phyloP scores from a whole-genome alignment of 1,284 basidiomycete genomes.

The Heterobasidion occidentale region DNA sequence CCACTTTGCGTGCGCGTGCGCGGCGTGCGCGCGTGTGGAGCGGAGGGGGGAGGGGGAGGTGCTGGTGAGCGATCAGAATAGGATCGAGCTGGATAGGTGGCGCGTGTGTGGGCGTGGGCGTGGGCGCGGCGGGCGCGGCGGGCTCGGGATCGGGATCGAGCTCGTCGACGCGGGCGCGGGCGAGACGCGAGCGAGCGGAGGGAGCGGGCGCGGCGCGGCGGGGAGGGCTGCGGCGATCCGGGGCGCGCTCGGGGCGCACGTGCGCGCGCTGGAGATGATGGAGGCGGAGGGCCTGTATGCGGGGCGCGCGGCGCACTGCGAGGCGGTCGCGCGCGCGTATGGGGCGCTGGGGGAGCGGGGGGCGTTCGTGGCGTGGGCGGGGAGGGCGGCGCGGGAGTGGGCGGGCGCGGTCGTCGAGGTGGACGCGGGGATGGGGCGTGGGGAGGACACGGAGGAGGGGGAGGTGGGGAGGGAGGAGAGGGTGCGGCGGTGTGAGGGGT shows the following conservation, averaged over 20 bases:
- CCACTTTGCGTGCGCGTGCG: conserved; percentile 31
- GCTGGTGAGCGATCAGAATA: not conserved
- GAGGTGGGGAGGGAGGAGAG: not conserved
- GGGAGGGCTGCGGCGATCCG: not conserved
- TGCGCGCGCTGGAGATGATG: conserved; percentile 20
- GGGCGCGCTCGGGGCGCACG: conserved; percentile 20
- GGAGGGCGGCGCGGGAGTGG: not conserved
- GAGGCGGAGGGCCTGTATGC: conserved; percentile 15
- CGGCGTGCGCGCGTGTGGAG: conserved; percentile 25
- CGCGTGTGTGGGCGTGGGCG: not conserved
- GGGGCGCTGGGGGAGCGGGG: not conserved
- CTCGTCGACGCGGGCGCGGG: no score
- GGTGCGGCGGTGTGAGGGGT: not conserved
- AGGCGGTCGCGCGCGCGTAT: not conserved
- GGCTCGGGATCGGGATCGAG: not conserved
- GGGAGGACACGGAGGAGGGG: not conserved
- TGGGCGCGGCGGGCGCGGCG: no score
- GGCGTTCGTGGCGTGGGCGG: not conserved
- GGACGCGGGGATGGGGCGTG: no score
- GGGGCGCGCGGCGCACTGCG: not conserved
- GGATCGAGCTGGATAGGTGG: not conserved
- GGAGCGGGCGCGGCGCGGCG: no score
- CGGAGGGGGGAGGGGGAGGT: conserved; percentile 3
- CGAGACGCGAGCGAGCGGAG: no score
- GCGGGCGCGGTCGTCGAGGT: not conserved